Evolutionary conservation across 1,139 yeast genomes (phyloP), one percentile per base, ranked within the genome.

Genomic region (Lodderomyces beijingensis): DNA sequence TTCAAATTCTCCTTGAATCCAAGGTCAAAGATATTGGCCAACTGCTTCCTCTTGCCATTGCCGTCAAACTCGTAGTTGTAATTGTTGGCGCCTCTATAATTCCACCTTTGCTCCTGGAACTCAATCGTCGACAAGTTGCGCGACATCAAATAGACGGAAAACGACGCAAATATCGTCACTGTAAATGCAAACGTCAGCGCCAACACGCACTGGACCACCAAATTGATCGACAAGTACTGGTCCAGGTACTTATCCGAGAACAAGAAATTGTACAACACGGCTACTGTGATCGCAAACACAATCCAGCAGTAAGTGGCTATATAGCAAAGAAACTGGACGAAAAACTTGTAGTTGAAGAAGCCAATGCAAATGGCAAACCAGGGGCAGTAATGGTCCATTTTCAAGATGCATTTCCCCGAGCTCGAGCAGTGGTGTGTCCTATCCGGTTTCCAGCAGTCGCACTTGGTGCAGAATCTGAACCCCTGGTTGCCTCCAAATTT

Each of bases 301-400:
- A 59, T 33, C 5, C 78, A 64, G 41, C 78, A 41, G 42, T 55
- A 80, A 1, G 70, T 27, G 2, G 79, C 57, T 4, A 77, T 65
- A 50, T 83, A 82, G 8, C 68, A 29, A 36, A 91, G 57, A 50
- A 85, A 83, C 55, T 88, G 95, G 15, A 87, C 55, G 66, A 51
- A 89, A 49, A 64, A 75, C 57, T 86, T 84, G 49, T 86, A 89
- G 57, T 89, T 89, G 30, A 61, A 61, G 57, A 72, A 82, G 0
- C 98, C 98, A 39, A 93, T 75, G 54, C 98, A 89, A 5, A 77
- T 67, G 2, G 95, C 79, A 55, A 89, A 88, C 98, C 98, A 91
- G 0, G 98, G 97, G 53, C 98, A 91, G 57, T 85, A 94, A 52
- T 91, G 98, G 58, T 83, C 93, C 91, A 82, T 82, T 41, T 73